phyloP scores from a whole-genome alignment of 2,329 filamentous ascomycete species.

The Fusarium piperis region DNA sequence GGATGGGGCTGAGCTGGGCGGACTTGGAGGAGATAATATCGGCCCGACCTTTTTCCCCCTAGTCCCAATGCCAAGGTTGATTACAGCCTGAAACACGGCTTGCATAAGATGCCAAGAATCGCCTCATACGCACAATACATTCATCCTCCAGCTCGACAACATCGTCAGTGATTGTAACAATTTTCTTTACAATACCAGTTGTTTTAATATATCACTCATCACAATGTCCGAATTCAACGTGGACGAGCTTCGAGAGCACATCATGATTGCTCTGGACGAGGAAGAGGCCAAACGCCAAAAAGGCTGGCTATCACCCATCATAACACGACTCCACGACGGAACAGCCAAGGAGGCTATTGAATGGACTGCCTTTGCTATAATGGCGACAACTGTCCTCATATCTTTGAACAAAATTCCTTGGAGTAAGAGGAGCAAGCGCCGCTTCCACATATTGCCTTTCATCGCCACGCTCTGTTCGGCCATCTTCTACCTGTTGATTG shows the following conservation, averaged over 20 bases:
- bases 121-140: neutral
- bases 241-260: slow-evolving; percentile 1
- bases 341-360: neutral
- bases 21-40: neutral
- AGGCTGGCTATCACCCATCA: neutral
- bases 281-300: neutral
- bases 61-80: too few species aligned
- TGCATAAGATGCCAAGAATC: neutral
- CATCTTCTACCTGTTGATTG: neutral
- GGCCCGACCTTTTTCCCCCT: neutral
- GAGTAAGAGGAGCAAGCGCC: neutral
- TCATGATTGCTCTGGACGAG: neutral
- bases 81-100: neutral
- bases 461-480: neutral
- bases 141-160: neutral
- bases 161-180: neutral
- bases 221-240: neutral
- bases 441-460: neutral
- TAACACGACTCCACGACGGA: neutral
- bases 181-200: neutral
- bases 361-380: neutral
- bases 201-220: neutral
- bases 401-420: neutral
- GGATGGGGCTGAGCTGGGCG: neutral
- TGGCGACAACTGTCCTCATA: neutral